Evolutionary conservation across 768 basidiomycete genomes (phyloP).

Genomic region (Ramaria rubella): DNA sequence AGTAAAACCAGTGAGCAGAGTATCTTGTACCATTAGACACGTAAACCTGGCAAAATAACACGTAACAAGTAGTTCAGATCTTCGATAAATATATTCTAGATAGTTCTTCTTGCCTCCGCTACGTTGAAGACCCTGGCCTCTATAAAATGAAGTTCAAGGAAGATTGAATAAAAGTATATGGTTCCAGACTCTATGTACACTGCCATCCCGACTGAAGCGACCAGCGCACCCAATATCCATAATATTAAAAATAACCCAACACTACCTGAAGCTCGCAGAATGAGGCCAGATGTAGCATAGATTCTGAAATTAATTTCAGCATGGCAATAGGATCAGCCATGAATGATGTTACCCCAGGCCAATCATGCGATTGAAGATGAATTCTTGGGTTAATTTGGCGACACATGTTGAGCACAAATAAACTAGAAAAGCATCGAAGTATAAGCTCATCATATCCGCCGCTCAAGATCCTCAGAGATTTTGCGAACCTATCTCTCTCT

Average conservation of each 20-base stretch:
- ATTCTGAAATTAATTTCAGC: slow-evolving; percentile 37
- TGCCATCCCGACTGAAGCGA: slow-evolving; percentile 59
- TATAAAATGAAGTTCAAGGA: no score
- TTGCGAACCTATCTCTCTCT: no score
- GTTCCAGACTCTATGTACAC: slow-evolving; percentile 76
- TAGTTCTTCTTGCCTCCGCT: slow-evolving; percentile 77
- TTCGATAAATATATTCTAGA: slow-evolving; percentile 60
- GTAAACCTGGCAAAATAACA: slow-evolving; percentile 54
- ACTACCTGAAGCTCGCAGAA: slow-evolving; percentile 59
- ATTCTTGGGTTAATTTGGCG: no score
- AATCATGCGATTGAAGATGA: slow-evolving; percentile 73
- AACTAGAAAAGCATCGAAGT: no score
- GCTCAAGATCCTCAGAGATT: no score
- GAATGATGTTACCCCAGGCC: slow-evolving; percentile 57
- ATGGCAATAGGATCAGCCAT: background rate
- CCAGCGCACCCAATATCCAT: slow-evolving; percentile 63
- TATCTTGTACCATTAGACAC: slow-evolving; percentile 44
- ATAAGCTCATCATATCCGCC: no score
- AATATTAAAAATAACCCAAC: slow-evolving; percentile 60
- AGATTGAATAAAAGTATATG: no score
- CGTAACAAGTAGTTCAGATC: slow-evolving; percentile 54
- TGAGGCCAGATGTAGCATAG: slow-evolving; percentile 63
- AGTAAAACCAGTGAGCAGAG: background rate
- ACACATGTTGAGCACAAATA: no score
- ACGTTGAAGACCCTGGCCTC: slow-evolving; percentile 64